Percentiles rank a stretch among this genome's conserved stretches.
phyloP scores from a whole-genome alignment of 192 early-diverging fungal species.

The Backusella sp. region DNA sequence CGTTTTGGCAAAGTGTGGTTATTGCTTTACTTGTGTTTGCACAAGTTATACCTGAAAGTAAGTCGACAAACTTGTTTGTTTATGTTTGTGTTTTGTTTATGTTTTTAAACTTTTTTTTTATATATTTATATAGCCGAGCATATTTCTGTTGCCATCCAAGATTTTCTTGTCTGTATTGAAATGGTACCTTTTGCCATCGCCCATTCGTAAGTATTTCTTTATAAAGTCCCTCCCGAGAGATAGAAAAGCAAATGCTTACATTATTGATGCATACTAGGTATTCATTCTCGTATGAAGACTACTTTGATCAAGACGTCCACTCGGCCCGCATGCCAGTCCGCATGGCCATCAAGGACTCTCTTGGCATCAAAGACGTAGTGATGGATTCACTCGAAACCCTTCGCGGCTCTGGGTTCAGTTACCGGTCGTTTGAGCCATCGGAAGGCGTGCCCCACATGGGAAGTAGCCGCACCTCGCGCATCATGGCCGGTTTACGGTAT shows the following conservation, averaged over 20 bases:
- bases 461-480: slow-evolving; percentile 52
- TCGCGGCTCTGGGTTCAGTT: slow-evolving; percentile 75
- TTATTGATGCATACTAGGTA: slow-evolving; percentile 23
- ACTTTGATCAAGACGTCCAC: slow-evolving; percentile 61
- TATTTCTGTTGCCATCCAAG: slow-evolving; percentile 81
- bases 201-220: slow-evolving; percentile 63
- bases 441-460: slow-evolving; percentile 60
- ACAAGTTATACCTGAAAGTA: slow-evolving; percentile 73
- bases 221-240: neutral
- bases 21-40: slow-evolving; percentile 78
- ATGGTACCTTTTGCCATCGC: slow-evolving; percentile 80
- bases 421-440: slow-evolving; percentile 74
- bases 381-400: slow-evolving; percentile 79
- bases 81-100: slow-evolving; percentile 28
- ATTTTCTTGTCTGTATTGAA: slow-evolving; percentile 90
- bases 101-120: neutral
- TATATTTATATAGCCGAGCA: slow-evolving; percentile 50
- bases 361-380: slow-evolving; percentile 82
- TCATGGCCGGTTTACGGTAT: slow-evolving; percentile 59
- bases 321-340: slow-evolving; percentile 74
- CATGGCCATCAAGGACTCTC: slow-evolving; percentile 77
- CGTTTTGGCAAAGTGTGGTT: slow-evolving; percentile 89
- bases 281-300: slow-evolving; percentile 84
- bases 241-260: too few species aligned
- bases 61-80: slow-evolving; percentile 20